These are phyloP conservation scores for Nicotiana paniculata DNA, from an alignment of 257 asterid species.

Conservation along the genomic window DNA sequence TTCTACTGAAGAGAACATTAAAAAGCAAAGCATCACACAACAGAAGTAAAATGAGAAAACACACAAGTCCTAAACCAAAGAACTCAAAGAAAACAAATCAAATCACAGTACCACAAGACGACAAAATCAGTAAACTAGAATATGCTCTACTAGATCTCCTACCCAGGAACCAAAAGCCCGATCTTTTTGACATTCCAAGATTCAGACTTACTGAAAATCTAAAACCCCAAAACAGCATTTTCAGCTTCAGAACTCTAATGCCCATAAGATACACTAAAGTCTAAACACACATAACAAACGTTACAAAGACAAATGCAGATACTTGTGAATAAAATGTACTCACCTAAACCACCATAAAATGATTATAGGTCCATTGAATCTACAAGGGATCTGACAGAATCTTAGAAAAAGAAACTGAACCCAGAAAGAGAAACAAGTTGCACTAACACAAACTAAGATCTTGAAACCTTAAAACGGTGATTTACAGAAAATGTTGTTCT, in stretches of 20 bases:
- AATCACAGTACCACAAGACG: not conserved
- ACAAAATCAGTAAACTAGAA: not conserved
- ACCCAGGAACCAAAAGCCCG: slow-evolving; percentile 18
- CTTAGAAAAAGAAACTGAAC: not conserved
- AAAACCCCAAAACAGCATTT: slow-evolving; percentile 16
- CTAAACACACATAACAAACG: not conserved
- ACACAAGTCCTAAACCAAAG: not conserved
- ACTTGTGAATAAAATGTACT: not conserved
- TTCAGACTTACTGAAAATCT: slow-evolving; percentile 16
- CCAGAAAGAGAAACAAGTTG: not conserved
- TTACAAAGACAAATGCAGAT: slow-evolving; percentile 7
- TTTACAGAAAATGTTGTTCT: not conserved
- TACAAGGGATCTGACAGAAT: slow-evolving; percentile 28
- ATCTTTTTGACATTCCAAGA: slow-evolving; percentile 15
- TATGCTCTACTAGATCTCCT: slow-evolving; percentile 25
- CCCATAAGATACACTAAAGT: not conserved
- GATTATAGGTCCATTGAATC: slow-evolving; percentile 28
- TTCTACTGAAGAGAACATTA: not conserved
- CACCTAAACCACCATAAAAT: slow-evolving; percentile 17
- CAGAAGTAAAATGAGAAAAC: not conserved
- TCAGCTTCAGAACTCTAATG: not conserved
- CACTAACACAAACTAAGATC: not conserved
- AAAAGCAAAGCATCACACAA: not conserved
- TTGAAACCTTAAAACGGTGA: not conserved
- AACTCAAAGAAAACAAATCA: not conserved